Conservation (phyloP, 2,329 filamentous ascomycete genomes). For the Monilinia vaccinii-corymbosi region DNA sequence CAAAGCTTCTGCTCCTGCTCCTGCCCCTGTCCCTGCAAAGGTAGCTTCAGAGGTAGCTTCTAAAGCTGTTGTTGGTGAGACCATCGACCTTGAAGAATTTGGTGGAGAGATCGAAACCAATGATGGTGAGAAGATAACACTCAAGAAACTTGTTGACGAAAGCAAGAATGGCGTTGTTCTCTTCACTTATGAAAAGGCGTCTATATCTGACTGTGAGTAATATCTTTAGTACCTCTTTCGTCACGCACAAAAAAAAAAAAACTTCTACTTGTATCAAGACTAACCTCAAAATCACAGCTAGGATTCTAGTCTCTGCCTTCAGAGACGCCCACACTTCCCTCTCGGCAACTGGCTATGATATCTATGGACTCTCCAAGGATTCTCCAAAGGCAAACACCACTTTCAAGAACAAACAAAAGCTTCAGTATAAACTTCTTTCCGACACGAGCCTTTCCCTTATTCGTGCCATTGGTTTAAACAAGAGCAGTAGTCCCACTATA, state of each 20-base stretch:
- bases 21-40: constrained; percentile 27
- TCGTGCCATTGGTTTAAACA: constrained; percentile 80
- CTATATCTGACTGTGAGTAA: constrained; percentile 84
- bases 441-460: constrained; percentile 70
- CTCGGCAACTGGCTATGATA: constrained; percentile 68
- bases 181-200: constrained; percentile 93
- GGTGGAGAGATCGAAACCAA: constrained; percentile 74
- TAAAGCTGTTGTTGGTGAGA: constrained; percentile 43
- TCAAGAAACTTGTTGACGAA: constrained; percentile 72
- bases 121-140: constrained; percentile 68
- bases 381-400: constrained; percentile 84
- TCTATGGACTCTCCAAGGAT: constrained; percentile 86
- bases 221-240: too few relatives aligned
- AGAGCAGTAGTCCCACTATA: constrained; percentile 68
- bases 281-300: constrained; percentile 51
- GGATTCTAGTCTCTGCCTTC: constrained; percentile 87
- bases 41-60: constrained; percentile 17
- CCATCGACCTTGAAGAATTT: constrained; percentile 48
- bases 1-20: constrained; percentile 25
- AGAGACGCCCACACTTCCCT: constrained; percentile 73
- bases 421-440: constrained; percentile 83
- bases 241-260: neutral
- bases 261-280: neutral
- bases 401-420: constrained; percentile 84
- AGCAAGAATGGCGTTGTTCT: constrained; percentile 82